Evolutionary conservation across 164 flowering plant species (phyloP), one percentile per base, ranked within the genome.

Genomic region (Stephania cephalantha): DNA sequence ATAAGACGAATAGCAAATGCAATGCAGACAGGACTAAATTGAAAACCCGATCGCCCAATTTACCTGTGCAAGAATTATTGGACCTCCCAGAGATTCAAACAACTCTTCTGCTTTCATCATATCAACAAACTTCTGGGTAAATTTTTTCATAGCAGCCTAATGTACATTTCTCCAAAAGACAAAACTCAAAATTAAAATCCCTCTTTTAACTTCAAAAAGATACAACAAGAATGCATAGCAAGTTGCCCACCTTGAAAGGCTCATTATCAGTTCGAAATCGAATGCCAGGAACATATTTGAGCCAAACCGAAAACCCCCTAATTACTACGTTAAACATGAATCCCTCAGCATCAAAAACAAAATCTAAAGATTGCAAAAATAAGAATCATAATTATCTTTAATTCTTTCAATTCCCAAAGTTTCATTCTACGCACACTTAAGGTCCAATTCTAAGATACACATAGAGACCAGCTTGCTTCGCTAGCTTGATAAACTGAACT

Each of bases 291-390:
- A 96, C 81, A 81, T 89, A 93, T 81, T 94, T 94, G 77, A 96
- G 85, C 99, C 99, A 96, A 84, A 96, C 93, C 71, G 97, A 98
- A 74, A 96, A 91, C 2, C 99, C 99, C 77, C 98, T 96, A 91
- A 78, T 84, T 77, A 52, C 7, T 30, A 63, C 20, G 70, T 58
- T 48, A 17, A 67, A 69, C 55, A 50, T 35, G 42, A 25, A 67
- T 68, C 58, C 50, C 46, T 73, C 45, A 68, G 42, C 65, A 70
- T 55, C 61, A 46, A 71, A 65, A 45, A 67, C 44, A 45, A 58
- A 7, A 50, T 35, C 4, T 35, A 35, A 35, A 35, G 42, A 35
- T 35, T 35, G 3, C 42, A 35, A 35, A 6, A 58, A 58, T 5
- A 15, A 55, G 18, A 15, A 58, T 58, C 6, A 58, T 15, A 10